Conservation (phyloP, 1,284 basidiomycete genomes). For the Cutaneotrichosporon arboriforme region DNA sequence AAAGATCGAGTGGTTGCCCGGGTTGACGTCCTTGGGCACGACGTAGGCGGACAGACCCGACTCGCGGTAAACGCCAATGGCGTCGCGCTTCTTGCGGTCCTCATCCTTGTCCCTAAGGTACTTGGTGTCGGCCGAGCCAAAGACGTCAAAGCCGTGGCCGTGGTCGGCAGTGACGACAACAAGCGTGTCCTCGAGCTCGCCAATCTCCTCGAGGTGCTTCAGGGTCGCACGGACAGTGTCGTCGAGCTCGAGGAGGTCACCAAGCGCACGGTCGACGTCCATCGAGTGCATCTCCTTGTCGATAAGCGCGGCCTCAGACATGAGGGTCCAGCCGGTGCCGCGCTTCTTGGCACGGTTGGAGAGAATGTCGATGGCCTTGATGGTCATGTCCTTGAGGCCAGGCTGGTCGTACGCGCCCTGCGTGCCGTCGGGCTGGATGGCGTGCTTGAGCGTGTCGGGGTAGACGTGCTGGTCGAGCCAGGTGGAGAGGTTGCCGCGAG, state of each 20-base stretch:
- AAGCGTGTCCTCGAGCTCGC: conserved; percentile 48
- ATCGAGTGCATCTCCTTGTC: conserved; percentile 50
- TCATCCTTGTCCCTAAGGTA: conserved; percentile 38
- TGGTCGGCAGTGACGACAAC: conserved; percentile 50
- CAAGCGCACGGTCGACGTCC: conserved; percentile 48
- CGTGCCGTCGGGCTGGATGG: conserved; percentile 31
- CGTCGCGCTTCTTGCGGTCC: conserved; percentile 45
- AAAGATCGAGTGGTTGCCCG: conserved; percentile 39
- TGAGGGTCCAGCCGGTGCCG: conserved; percentile 46
- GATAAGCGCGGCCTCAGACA: conserved; percentile 49
- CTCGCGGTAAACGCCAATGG: conserved; percentile 45
- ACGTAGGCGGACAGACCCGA: conserved; percentile 44
- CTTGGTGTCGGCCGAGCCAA: conserved; percentile 45
- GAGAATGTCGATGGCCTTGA: conserved; percentile 50
- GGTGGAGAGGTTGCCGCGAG: conserved; percentile 45
- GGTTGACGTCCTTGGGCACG: conserved; percentile 30
- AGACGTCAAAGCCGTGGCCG: conserved; percentile 46
- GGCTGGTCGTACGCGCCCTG: conserved; percentile 45
- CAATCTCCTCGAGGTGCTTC: conserved; percentile 46
- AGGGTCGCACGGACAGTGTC: conserved; percentile 47
- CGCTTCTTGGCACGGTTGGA: conserved; percentile 38
- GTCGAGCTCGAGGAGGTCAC: conserved; percentile 50
- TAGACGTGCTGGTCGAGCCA: conserved; percentile 49
- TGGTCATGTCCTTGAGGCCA: conserved; percentile 50
- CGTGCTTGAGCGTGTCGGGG: conserved; percentile 36